Evolutionary conservation across 345 rosid species (phyloP), one percentile per base, ranked within the genome.

Genomic region (Punica granatum): DNA sequence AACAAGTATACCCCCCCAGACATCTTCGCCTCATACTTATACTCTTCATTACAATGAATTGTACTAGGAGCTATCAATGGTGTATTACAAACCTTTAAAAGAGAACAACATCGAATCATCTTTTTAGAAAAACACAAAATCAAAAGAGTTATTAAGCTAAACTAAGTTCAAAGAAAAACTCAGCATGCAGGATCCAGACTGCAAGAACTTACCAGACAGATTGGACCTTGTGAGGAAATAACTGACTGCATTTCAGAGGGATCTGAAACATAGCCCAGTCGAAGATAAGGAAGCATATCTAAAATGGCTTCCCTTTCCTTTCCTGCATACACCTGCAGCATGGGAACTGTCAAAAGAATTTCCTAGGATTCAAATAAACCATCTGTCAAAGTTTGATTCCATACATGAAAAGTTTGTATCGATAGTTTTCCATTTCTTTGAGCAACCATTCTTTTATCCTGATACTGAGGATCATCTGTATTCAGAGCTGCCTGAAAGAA

Each of bases 391-490:
- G 41, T 68, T 67, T 33, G 33, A 31, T 37, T 69, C 71, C 83
- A 63, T 82, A 90, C 98, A 64, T 82, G 81, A 72, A 93, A 93
- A 69, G 56, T 80, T 75, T 93, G 98, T 26, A 78, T 77, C 30
- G 98, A 87, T 46, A 93, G 72, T 72, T 83, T 93, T 48, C 92
- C 94, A 64, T 90, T 93, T 80, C 94, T 89, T 86, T 93, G 98
- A 78, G 96, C 98, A 78, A 86, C 92, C 84, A 93, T 66, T 80
- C 98, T 83, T 80, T 93, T 93, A 69, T 93, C 91, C 84, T 90
- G 98, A 75, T 93, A 93, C 65, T 87, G 97, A 79, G 98, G 97
- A 79, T 93, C 98, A 69, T 89, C 97, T 0, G 97, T 93, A 77
- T 79, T 87, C 79, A 93, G 76, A 61, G 92, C 92, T 76, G 94